Conservation (phyloP, 2,329 filamentous ascomycete species). For the Exophiala aquamarina region DNA sequence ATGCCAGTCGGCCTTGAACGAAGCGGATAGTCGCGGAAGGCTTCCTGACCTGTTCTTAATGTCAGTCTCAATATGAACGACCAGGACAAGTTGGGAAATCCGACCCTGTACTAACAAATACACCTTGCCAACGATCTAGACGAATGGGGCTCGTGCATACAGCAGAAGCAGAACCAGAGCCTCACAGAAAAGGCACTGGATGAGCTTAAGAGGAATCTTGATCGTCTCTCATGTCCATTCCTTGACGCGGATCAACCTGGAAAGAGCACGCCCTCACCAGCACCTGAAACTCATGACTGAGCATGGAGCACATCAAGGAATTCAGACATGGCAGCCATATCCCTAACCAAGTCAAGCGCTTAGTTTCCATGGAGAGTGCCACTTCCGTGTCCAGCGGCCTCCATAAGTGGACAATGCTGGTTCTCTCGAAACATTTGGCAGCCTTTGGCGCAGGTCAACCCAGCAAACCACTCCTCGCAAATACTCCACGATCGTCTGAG, state of each 20-base stretch:
- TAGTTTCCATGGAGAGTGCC: slow-evolving; percentile 30
- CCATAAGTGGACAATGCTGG: slow-evolving; percentile 27
- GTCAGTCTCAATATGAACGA: slow-evolving; percentile 34
- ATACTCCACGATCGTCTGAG: slow-evolving; percentile 14
- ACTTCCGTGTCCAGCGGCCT: slow-evolving; percentile 24
- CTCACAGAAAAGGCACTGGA: slow-evolving; percentile 1
- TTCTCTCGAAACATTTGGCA: slow-evolving; percentile 28
- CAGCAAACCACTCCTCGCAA: slow-evolving; percentile 25
- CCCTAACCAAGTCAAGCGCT: slow-evolving; percentile 24
- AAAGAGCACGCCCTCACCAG: slow-evolving; percentile 25
- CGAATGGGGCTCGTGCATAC: slow-evolving; percentile 29
- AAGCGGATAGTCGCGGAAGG: no score
- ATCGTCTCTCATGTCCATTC: slow-evolving; percentile 15
- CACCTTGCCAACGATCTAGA: slow-evolving; percentile 28
- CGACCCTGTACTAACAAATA: slow-evolving; percentile 16
- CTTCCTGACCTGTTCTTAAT: background rate
- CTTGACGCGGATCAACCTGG: slow-evolving; percentile 19
- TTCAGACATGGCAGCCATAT: slow-evolving; percentile 30
- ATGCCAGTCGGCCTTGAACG: slow-evolving; percentile 34
- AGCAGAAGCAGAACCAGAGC: slow-evolving; percentile 8
- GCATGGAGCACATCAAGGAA: slow-evolving; percentile 21
- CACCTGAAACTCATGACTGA: slow-evolving; percentile 15
- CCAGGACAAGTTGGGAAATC: slow-evolving; percentile 29
- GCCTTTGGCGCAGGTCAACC: slow-evolving; percentile 8
- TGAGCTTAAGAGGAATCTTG: slow-evolving; percentile 9